Percentiles rank a stretch among this genome's conserved stretches.
These are phyloP conservation scores for Turnera subulata DNA, from an alignment of 345 rosid genomes.

Conservation along the genomic window DNA sequence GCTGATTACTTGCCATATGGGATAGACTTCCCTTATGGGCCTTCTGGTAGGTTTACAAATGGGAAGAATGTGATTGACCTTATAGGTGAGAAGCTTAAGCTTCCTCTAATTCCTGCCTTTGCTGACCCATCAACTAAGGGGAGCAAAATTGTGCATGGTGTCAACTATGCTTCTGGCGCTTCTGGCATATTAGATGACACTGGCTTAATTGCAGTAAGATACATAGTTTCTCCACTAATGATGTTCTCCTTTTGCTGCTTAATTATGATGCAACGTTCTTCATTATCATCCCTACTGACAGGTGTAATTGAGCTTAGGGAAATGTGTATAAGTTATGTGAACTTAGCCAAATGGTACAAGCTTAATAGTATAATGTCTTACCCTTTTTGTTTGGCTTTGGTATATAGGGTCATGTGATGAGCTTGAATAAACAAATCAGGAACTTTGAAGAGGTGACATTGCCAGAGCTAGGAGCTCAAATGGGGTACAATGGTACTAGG, in stretches of 20 bases:
- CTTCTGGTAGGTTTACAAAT: conserved; percentile 59
- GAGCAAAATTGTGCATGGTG: conserved; percentile 36
- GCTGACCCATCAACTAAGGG: conserved; percentile 42
- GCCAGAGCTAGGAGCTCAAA: conserved; percentile 26
- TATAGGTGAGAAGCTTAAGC: conserved; percentile 30
- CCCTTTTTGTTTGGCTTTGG: background rate
- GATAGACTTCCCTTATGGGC: conserved; percentile 46
- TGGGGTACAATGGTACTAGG: conserved; percentile 14
- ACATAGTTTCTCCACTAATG: background rate
- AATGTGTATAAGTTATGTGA: no score
- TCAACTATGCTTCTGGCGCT: conserved; percentile 55
- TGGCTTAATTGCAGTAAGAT: conserved; percentile 40
- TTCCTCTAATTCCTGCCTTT: conserved; percentile 45
- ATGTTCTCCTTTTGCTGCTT: background rate
- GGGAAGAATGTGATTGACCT: conserved; percentile 58
- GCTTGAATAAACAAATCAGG: conserved; percentile 41
- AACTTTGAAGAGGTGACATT: conserved; percentile 44
- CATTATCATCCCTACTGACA: background rate
- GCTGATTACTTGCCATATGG: conserved; percentile 59
- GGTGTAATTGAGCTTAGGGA: no score
- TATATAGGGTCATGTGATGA: conserved; percentile 48
- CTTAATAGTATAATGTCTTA: background rate
- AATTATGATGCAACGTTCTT: background rate
- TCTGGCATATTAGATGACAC: conserved; percentile 60
- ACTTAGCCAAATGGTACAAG: no score